Evolutionary conservation across 768 basidiomycete genomes (phyloP).

Genomic region (Phanerochaete carnosa): DNA sequence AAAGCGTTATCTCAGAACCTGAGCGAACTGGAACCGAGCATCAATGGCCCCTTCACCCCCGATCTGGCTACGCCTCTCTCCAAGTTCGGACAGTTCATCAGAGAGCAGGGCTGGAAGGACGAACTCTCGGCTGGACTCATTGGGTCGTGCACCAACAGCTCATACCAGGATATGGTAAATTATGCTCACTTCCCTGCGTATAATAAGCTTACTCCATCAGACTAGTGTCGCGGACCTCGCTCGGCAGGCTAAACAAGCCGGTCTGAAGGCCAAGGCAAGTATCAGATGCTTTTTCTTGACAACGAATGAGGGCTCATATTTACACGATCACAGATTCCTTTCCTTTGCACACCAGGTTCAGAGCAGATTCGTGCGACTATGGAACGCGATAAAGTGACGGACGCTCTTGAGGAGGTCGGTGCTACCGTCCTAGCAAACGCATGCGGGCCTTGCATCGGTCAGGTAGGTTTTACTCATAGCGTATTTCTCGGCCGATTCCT

Average conservation of each 20-base stretch:
- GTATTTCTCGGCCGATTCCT: not conserved
- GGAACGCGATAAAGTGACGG: slow-evolving; percentile 88
- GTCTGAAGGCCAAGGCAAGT: slow-evolving; percentile 67
- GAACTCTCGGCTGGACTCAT: slow-evolving; percentile 89
- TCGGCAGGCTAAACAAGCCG: slow-evolving; percentile 80
- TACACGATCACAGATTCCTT: slow-evolving; percentile 56
- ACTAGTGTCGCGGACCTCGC: slow-evolving; percentile 91
- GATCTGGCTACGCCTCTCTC: slow-evolving; percentile 94
- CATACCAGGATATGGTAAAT: slow-evolving; percentile 89
- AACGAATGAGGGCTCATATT: not conserved
- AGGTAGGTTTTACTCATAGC: slow-evolving; percentile 41
- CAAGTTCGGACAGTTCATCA: slow-evolving; percentile 75
- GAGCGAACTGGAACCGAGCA: slow-evolving; percentile 83
- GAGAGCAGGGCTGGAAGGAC: slow-evolving; percentile 90
- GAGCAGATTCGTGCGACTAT: slow-evolving; percentile 98
- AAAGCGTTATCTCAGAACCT: slow-evolving; percentile 54
- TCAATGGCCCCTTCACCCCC: slow-evolving; percentile 98
- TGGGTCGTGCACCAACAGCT: slow-evolving; percentile 99
- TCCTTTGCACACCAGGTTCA: slow-evolving; percentile 86
- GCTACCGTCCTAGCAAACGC: slow-evolving; percentile 95
- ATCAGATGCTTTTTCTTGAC: not conserved
- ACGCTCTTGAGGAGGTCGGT: slow-evolving; percentile 82
- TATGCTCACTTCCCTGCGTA: not conserved
- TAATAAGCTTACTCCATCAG: slow-evolving; percentile 32
- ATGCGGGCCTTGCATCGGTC: slow-evolving; percentile 98